phyloP scores from a whole-genome alignment of 371 early-diverging fungal genomes.

The Mortierella sp. region DNA sequence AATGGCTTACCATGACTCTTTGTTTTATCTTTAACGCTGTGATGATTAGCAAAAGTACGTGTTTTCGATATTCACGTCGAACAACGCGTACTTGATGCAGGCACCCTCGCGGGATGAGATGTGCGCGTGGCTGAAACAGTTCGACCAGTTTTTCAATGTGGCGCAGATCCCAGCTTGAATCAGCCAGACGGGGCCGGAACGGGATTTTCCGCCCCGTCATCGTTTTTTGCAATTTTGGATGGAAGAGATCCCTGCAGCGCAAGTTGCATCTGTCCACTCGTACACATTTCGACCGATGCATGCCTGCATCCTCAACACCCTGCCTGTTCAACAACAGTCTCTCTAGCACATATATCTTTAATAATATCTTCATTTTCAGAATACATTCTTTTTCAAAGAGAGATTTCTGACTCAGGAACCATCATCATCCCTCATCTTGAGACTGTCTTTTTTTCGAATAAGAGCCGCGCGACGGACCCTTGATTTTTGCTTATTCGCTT shows the following conservation, averaged over 20 bases:
- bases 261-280: conserved; percentile 7
- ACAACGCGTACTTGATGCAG: conserved; percentile 83
- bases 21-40: neutral
- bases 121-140: conserved; percentile 77
- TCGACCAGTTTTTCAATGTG: conserved; percentile 53
- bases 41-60: conserved; percentile 70
- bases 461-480: conserved; percentile 15
- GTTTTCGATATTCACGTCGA: conserved; percentile 85
- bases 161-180: conserved; percentile 25
- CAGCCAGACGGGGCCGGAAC: conserved; percentile 4
- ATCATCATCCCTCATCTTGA: conserved; percentile 9
- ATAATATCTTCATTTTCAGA: neutral
- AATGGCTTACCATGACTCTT: conserved; percentile 26
- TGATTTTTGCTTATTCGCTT: neutral
- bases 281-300: conserved; percentile 12
- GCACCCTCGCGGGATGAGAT: conserved; percentile 78
- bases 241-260: conserved; percentile 12
- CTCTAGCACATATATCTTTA: neutral
- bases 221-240: conserved; percentile 11
- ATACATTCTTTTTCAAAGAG: neutral
- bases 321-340: conserved; percentile 1
- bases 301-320: conserved; percentile 4
- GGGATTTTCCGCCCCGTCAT: conserved; percentile 6
- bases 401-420: conserved; percentile 19
- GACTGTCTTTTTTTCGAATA: conserved; percentile 10